Percentiles rank a stretch among this genome's conserved stretches.
Evolutionary conservation across 2,329 filamentous ascomycete genomes (phyloP).

Genomic region (Chaetomiaceae sp.): DNA sequence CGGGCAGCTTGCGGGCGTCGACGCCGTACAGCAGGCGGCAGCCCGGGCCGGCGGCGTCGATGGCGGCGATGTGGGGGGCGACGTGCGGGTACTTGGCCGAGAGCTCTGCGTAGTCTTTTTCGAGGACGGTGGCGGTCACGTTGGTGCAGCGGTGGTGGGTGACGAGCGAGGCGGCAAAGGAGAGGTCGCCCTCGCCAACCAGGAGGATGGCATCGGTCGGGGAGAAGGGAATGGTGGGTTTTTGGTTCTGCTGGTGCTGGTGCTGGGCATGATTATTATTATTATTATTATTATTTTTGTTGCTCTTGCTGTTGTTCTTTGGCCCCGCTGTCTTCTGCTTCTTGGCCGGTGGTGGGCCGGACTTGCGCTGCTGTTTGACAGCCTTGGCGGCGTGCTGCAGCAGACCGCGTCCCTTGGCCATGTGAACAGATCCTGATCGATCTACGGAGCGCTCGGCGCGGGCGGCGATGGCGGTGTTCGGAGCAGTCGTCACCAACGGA

Average conservation of each 20-base stretch:
- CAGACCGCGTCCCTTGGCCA: slow-evolving; percentile 18
- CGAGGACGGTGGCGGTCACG: slow-evolving; percentile 64
- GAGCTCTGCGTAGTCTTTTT: slow-evolving; percentile 52
- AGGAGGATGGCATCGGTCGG: slow-evolving; percentile 64
- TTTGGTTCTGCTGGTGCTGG: slow-evolving; percentile 10
- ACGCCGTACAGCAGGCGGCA: slow-evolving; percentile 52
- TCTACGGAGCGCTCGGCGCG: not conserved
- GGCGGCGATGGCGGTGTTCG: too few species aligned
- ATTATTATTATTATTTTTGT: not conserved
- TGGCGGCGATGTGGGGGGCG: slow-evolving; percentile 35
- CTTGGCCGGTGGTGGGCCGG: slow-evolving; percentile 12
- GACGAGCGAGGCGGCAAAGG: slow-evolving; percentile 64
- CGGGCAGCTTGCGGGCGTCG: slow-evolving; percentile 60
- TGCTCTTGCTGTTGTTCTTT: slow-evolving; percentile 8
- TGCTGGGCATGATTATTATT: not conserved
- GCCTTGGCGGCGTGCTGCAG: slow-evolving; percentile 21
- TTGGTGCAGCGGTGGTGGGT: slow-evolving; percentile 59
- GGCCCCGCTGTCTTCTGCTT: slow-evolving; percentile 16
- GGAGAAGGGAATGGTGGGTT: slow-evolving; percentile 55
- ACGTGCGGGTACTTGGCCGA: slow-evolving; percentile 69
- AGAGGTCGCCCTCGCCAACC: slow-evolving; percentile 75
- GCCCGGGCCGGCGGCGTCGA: slow-evolving; percentile 36
- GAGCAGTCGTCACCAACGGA: too few species aligned
- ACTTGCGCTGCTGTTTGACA: slow-evolving; percentile 16
- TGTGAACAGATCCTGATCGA: not conserved